phyloP scores from a whole-genome alignment of 768 basidiomycete genomes.

The Mycena vitilis region DNA sequence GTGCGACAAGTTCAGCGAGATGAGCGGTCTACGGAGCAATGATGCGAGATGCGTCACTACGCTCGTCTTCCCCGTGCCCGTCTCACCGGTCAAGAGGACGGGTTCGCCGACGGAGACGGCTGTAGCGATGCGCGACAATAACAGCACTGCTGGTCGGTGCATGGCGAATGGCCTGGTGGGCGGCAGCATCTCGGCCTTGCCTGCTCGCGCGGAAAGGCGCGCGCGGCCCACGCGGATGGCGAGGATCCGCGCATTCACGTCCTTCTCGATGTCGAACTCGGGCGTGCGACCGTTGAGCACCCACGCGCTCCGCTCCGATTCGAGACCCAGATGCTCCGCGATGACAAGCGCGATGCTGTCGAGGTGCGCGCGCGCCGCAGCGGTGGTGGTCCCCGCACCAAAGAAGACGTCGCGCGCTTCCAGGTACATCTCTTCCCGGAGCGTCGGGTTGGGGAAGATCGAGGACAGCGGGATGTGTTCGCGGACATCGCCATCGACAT shows the following conservation, averaged over 20 bases:
- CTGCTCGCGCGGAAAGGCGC: slow-evolving; percentile 61
- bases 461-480: slow-evolving; percentile 46
- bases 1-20: slow-evolving; percentile 93
- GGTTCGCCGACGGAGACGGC: slow-evolving; percentile 83
- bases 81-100: slow-evolving; percentile 93
- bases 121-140: slow-evolving; percentile 85
- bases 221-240: slow-evolving; percentile 74
- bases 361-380: slow-evolving; percentile 61
- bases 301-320: slow-evolving; percentile 78
- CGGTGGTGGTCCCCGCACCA: slow-evolving; percentile 70
- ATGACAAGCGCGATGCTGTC: slow-evolving; percentile 64
- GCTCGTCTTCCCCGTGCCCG: slow-evolving; percentile 99
- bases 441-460: slow-evolving; percentile 74
- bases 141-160: slow-evolving; percentile 83
- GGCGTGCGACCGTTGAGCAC: slow-evolving; percentile 75
- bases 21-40: slow-evolving; percentile 77
- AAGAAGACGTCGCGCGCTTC: slow-evolving; percentile 95
- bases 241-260: slow-evolving; percentile 68
- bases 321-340: slow-evolving; percentile 73
- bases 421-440: slow-evolving; percentile 90
- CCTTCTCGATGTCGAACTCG: slow-evolving; percentile 73
- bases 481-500: slow-evolving; percentile 45
- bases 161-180: slow-evolving; percentile 81
- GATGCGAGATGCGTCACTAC: slow-evolving; percentile 88
- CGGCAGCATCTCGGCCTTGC: slow-evolving; percentile 49